Percentiles rank a stretch among this genome's conserved stretches.
phyloP scores from a whole-genome alignment of 106 monocot species.

The Alisma plantagoaquatica region DNA sequence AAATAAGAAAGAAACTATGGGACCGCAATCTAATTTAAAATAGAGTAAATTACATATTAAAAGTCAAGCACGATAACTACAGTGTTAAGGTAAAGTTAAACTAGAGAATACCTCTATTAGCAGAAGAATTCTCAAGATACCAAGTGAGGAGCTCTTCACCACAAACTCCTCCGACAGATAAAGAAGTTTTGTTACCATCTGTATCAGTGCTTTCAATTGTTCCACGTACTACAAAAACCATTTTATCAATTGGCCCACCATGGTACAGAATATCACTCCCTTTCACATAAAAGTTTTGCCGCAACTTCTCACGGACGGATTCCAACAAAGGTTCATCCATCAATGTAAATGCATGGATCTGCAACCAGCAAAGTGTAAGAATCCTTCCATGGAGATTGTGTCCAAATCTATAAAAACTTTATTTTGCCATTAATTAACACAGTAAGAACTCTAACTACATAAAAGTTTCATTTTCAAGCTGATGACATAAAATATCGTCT shows the following conservation, averaged over 20 bases:
- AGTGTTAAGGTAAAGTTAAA: too few relatives aligned
- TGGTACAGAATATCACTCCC: conserved; percentile 56
- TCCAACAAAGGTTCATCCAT: conserved; percentile 80
- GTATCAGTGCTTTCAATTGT: conserved; percentile 55
- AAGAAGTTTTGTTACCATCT: conserved; percentile 42
- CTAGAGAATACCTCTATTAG: too few relatives aligned
- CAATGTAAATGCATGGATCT: conserved; percentile 65
- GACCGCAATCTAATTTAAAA: too few relatives aligned
- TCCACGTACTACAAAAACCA: conserved; percentile 90
- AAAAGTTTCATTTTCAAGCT: too few relatives aligned
- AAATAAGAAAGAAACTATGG: too few relatives aligned
- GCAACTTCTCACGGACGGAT: conserved; percentile 55
- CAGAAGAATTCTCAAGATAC: conserved; percentile 75
- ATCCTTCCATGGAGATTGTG: too few relatives aligned
- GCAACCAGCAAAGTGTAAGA: too few relatives aligned
- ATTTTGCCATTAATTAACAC: too few relatives aligned
- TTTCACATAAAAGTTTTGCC: conserved; percentile 59
- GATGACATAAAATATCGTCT: too few relatives aligned
- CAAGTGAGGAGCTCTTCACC: conserved; percentile 91
- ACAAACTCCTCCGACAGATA: conserved; percentile 89
- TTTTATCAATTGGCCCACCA: conserved; percentile 67
- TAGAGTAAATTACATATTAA: background rate
- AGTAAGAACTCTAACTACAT: too few relatives aligned
- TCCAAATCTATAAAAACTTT: too few relatives aligned
- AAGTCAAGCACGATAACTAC: too few relatives aligned